phyloP scores from a whole-genome alignment of 371 early-diverging fungal genomes.

The Mucor piriformis region DNA sequence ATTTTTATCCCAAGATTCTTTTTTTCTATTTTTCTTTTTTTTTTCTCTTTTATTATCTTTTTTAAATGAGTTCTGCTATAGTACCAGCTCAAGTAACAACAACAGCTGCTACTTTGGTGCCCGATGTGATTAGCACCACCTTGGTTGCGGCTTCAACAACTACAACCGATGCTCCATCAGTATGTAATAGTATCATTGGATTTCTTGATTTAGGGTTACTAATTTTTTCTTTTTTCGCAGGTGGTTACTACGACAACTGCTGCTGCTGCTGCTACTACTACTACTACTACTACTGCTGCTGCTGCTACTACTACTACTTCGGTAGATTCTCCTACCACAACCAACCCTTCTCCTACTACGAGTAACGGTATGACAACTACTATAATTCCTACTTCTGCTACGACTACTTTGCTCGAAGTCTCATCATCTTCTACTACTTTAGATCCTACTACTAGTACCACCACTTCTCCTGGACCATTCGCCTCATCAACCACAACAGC shows the following conservation, averaged over 20 bases:
- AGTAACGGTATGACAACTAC: constrained; percentile 11
- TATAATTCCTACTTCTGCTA: background rate
- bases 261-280: background rate
- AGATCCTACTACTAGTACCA: background rate
- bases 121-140: too few relatives aligned
- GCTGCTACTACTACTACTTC: background rate
- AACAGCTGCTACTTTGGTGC: too few relatives aligned
- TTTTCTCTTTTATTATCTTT: background rate
- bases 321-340: background rate
- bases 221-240: background rate
- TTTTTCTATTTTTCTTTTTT: background rate
- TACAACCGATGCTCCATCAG: background rate
- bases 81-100: too few relatives aligned
- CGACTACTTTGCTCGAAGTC: background rate
- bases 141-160: too few relatives aligned
- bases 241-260: background rate
- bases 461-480: background rate
- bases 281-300: constrained; percentile 1
- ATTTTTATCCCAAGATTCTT: background rate
- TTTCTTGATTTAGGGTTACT: background rate
- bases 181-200: too few relatives aligned
- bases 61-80: too few relatives aligned
- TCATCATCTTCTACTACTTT: background rate
- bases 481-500: background rate
- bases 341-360: constrained; percentile 4